Conservation (phyloP, 805 yeast genomes). For the Barnettozyma californica region DNA sequence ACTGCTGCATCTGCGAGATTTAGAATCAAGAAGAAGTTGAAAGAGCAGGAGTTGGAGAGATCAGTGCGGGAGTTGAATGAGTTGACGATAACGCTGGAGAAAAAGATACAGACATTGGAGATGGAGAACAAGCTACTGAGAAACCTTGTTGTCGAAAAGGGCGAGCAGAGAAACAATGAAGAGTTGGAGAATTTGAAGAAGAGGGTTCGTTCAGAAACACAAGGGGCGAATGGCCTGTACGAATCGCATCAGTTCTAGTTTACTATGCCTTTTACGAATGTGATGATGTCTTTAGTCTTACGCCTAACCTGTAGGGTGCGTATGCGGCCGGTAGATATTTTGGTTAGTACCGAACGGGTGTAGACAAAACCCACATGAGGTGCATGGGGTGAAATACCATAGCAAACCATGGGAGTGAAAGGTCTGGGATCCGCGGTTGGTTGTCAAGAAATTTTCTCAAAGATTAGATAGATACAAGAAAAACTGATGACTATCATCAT, state of each 20-base stretch:
- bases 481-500: too few species aligned
- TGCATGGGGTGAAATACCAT: too few species aligned
- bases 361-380: too few species aligned
- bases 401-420: too few species aligned
- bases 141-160: slow-evolving; percentile 78
- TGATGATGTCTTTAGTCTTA: neutral
- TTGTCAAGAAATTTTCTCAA: too few species aligned
- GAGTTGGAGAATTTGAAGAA: slow-evolving; percentile 48
- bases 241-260: neutral
- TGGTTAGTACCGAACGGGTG: too few species aligned
- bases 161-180: slow-evolving; percentile 46
- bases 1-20: slow-evolving; percentile 95
- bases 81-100: slow-evolving; percentile 57
- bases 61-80: slow-evolving; percentile 69
- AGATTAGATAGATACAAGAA: too few species aligned
- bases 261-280: neutral
- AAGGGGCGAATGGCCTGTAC: neutral
- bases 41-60: slow-evolving; percentile 87
- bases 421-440: too few species aligned
- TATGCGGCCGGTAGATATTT: too few species aligned
- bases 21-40: slow-evolving; percentile 84
- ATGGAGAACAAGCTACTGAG: slow-evolving; percentile 88
- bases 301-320: neutral
- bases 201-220: slow-evolving; percentile 30
- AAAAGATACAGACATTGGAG: slow-evolving; percentile 75